Evolutionary conservation across 495 filamentous ascomycete species (phyloP).

Genomic region (Tuber aestivum): DNA sequence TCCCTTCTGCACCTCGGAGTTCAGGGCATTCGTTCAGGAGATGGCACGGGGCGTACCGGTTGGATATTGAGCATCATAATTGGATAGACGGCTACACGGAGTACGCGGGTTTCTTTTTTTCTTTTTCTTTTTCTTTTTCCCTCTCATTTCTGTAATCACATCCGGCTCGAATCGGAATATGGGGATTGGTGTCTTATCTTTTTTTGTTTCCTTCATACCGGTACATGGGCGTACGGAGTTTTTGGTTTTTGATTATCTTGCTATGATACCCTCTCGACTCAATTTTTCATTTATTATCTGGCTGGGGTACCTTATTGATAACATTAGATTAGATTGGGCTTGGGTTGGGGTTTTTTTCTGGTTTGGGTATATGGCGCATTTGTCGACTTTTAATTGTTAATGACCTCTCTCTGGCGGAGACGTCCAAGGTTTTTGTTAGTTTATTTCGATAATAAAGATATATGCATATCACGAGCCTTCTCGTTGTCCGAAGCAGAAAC

Average conservation of each 20-base stretch:
- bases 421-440: neutral
- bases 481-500: neutral
- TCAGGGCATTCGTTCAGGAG: constrained; percentile 9
- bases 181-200: constrained; percentile 17
- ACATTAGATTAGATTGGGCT: neutral
- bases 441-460: neutral
- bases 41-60: constrained; percentile 11
- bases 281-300: neutral
- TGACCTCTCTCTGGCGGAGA: neutral
- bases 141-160: neutral
- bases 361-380: neutral
- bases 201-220: neutral
- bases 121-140: neutral
- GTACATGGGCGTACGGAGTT: constrained; percentile 8
- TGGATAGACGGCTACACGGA: constrained; percentile 19
- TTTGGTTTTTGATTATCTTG: constrained; percentile 10
- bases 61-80: constrained; percentile 15
- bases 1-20: constrained; percentile 12
- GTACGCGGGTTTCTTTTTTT: neutral
- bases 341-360: neutral
- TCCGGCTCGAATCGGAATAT: constrained; percentile 13
- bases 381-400: neutral
- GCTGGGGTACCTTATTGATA: constrained; percentile 8
- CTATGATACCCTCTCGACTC: neutral
- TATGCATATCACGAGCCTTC: neutral